Percentiles rank a stretch among this genome's conserved stretches.
phyloP scores from a whole-genome alignment of 371 early-diverging fungal genomes.

The Lichtheimia ramosa region DNA sequence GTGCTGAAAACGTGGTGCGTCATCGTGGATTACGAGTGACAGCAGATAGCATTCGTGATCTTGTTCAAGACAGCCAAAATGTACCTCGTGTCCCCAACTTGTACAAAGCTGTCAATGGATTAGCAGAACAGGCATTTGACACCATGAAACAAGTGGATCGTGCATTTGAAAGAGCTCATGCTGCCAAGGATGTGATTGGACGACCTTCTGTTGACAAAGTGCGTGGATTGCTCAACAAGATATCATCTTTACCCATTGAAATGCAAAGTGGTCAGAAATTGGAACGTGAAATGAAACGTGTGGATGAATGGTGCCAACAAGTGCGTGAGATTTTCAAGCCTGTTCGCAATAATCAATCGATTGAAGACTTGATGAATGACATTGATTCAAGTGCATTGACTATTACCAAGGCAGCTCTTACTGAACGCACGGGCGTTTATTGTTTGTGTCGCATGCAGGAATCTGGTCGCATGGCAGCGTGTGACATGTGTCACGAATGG shows the following conservation, averaged over 20 bases:
- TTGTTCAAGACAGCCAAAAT: conserved; percentile 56
- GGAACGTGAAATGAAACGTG: conserved; percentile 3
- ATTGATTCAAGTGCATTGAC: conserved; percentile 11
- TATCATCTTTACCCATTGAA: conserved; percentile 8
- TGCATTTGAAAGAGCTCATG: conserved; percentile 4
- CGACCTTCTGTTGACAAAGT: conserved; percentile 12
- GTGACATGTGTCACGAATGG: conserved; percentile 80
- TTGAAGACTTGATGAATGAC: conserved; percentile 8
- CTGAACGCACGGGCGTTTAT: conserved; percentile 22
- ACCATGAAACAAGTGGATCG: conserved; percentile 6
- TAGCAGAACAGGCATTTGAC: conserved; percentile 9
- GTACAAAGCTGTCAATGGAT: conserved; percentile 8
- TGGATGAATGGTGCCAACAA: conserved; percentile 14
- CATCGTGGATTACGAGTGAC: conserved; percentile 36
- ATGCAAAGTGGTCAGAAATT: conserved; percentile 6
- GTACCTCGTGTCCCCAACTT: conserved; percentile 13
- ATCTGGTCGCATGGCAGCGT: conserved; percentile 75
- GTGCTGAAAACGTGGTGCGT: conserved; percentile 38
- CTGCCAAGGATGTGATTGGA: background rate
- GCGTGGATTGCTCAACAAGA: conserved; percentile 9
- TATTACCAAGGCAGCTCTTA: conserved; percentile 10
- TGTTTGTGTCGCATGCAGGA: conserved; percentile 67
- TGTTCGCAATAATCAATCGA: conserved; percentile 8
- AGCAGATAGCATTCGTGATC: conserved; percentile 54
- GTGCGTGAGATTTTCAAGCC: conserved; percentile 6